Base-by-base conservation (phyloP, 2,329 filamentous ascomycete genomes). In the Ilyonectria destructans region DNA sequence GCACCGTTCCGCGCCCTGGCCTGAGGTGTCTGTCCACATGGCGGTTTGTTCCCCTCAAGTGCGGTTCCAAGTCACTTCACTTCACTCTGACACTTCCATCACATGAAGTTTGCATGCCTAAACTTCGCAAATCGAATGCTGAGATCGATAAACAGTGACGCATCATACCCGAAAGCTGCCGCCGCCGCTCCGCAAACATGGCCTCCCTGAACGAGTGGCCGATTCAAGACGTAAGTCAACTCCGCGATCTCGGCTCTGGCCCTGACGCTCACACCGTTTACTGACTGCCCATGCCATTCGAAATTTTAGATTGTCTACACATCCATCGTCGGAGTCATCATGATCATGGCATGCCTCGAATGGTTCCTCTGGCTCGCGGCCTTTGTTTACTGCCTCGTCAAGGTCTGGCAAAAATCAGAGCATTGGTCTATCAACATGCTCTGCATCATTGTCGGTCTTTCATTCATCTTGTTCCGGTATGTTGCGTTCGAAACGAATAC, bases 331-430 rank as follows among this genome's bases (percentile, higher is more conserved):
- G 93, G 93, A 19, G 81, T 92, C 7, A 85, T 98, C 57, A 94
- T 98, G 91, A 76, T 96, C 26, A 93, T 93, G 67, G 96, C 96
- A 2, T 86, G 95, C 33, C 85, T 98, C 9, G 96, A 98, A 83
- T 98, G 96, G 95, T 91, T 97, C 68, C 88, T 98, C 15, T 98
- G 95, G 94, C 87, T 98, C 46, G 90, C 92, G n/a, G 95, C 96
- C 4, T 98, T 98, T 78, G 79, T 96, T 70, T 98, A 98, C 82
- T 98, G 96, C 79, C 85, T 98, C 1, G 84, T 90, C 77, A 97
- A 98, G 80, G 95, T 96, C 33, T 97, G 92, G 76, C 86, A 90
- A 71, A 98, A 98, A 80, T 95, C 96, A 21, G 94, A 97, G 75
- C 92, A 94, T 78, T 95, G 93, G 90, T 94, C 92, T 49, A 93